A percentile compares a stretch with the other conserved stretches of the same genome.
Evolutionary conservation across 2,329 filamentous ascomycete species (phyloP).

Genomic region (Botryotinia calthae): DNA sequence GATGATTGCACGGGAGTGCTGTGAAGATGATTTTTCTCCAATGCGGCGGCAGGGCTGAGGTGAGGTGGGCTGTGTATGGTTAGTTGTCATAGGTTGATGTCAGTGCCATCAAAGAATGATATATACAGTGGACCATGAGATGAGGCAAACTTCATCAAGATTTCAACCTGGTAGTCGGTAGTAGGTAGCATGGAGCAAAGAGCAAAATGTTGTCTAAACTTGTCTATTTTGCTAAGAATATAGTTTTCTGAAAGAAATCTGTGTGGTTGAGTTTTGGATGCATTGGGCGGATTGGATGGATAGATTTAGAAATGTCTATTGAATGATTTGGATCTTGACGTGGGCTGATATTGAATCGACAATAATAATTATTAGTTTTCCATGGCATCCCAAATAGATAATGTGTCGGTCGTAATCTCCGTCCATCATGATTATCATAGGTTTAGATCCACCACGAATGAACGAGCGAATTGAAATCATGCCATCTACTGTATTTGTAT

Average conservation of each 20-base stretch:
- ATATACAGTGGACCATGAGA: not conserved
- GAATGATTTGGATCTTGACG: not conserved
- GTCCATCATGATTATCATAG: not conserved
- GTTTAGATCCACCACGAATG: not conserved
- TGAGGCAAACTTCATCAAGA: not conserved
- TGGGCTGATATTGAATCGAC: not conserved
- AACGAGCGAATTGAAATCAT: not conserved
- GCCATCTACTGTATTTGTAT: not conserved
- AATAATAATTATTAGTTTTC: not conserved
- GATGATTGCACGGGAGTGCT: not conserved
- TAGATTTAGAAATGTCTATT: not conserved
- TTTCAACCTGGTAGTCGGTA: too few species aligned
- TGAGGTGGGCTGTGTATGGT: constrained; percentile 11
- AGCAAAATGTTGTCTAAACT: not conserved
- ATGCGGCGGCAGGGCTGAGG: constrained; percentile 4
- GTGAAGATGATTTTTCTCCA: not conserved
- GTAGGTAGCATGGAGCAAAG: not conserved
- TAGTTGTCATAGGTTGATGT: not conserved
- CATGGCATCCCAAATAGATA: constrained; percentile 2
- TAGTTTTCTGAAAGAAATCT: not conserved
- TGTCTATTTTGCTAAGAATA: not conserved
- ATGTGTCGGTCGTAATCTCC: not conserved
- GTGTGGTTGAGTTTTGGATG: not conserved
- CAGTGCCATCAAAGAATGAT: not conserved
- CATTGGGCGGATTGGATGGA: not conserved